Evolutionary conservation across 306 rosid species (phyloP), one percentile per base, ranked within the genome.

Genomic region (Carpinus viminea): DNA sequence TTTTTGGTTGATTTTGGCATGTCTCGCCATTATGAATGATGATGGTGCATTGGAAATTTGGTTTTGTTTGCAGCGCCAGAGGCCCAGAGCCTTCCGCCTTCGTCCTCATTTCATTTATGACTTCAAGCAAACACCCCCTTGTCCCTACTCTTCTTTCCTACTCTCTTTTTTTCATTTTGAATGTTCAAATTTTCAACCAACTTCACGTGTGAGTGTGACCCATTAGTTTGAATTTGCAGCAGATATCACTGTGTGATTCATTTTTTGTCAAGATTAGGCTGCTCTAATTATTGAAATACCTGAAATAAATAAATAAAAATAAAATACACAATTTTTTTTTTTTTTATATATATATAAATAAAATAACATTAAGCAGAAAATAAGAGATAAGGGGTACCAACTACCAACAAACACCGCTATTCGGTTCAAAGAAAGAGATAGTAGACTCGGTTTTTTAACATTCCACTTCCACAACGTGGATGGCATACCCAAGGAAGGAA

Each of bases 41-140:
- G 68, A 86, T 86, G 72, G 76, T 71, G 80, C 55, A 73, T 81
- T 80, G 16, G 84, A 81, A 87, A 59, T 56, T 82, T 75, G 73
- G 16, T 41, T 72, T 16, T 48, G 74, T 36, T 71, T 74, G 72
- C 83, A 73, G 36, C 51, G 68, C 66, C 68, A 70, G 59, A 36
- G 38, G 4, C n/a, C 26, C 26, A 24, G 26, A 24, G 26, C 26
- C 26, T 24, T 24, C 26, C 26, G 26, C 51, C 60, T 17, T 56
- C 52, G 50, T 83, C 66, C 54, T 68, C 79, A 31, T 43, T 82
- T 68, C 86, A 83, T 70, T 73, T 50, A 81, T 87, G 80, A 73
- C 81, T 74, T 54, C 24, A 52, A 74, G 74, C 84, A 53, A 60
- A 79, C 73, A 68, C 24, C 76, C 0, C 8, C 5, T 38, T 4